Evolutionary conservation across 805 yeast genomes (phyloP).

Genomic region (Barnettozyma populi): DNA sequence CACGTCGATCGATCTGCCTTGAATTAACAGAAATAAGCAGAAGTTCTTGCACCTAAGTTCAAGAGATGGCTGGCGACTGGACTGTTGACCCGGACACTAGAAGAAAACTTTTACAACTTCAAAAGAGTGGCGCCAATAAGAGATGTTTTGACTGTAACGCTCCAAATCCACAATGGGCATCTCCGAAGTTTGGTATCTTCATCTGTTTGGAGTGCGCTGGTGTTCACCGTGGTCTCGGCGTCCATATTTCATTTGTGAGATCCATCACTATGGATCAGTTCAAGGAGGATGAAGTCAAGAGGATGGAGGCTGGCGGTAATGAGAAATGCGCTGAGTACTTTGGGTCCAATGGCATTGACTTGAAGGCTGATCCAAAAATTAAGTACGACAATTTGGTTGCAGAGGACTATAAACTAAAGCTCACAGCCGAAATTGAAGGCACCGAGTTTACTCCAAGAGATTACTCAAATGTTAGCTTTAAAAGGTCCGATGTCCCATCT

Average conservation of each 20-base stretch:
- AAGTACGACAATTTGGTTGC: slow-evolving; percentile 90
- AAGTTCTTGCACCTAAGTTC: background rate
- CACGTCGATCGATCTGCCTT: background rate
- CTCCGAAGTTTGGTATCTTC: slow-evolving; percentile 95
- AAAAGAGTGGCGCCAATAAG: slow-evolving; percentile 77
- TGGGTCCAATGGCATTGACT: slow-evolving; percentile 63
- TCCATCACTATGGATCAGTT: slow-evolving; percentile 98
- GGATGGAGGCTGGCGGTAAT: slow-evolving; percentile 96
- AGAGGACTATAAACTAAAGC: slow-evolving; percentile 84
- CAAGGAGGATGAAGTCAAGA: slow-evolving; percentile 80
- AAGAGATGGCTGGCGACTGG: slow-evolving; percentile 47
- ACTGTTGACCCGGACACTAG: slow-evolving; percentile 92
- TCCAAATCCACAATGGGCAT: slow-evolving; percentile 99
- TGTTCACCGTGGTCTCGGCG: slow-evolving; percentile 90
- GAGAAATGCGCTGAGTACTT: slow-evolving; percentile 67
- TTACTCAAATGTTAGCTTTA: slow-evolving; percentile 37
- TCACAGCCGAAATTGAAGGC: slow-evolving; percentile 73
- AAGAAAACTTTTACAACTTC: slow-evolving; percentile 69
- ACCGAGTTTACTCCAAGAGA: slow-evolving; percentile 56
- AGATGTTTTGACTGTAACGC: slow-evolving; percentile 92
- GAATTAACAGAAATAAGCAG: background rate
- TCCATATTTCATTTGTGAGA: slow-evolving; percentile 93
- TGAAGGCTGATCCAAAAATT: slow-evolving; percentile 53
- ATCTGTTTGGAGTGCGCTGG: slow-evolving; percentile 99
- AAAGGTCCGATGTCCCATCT: slow-evolving; percentile 13